Conservation (phyloP, 441 rosid species). For the Populus hybrid region DNA sequence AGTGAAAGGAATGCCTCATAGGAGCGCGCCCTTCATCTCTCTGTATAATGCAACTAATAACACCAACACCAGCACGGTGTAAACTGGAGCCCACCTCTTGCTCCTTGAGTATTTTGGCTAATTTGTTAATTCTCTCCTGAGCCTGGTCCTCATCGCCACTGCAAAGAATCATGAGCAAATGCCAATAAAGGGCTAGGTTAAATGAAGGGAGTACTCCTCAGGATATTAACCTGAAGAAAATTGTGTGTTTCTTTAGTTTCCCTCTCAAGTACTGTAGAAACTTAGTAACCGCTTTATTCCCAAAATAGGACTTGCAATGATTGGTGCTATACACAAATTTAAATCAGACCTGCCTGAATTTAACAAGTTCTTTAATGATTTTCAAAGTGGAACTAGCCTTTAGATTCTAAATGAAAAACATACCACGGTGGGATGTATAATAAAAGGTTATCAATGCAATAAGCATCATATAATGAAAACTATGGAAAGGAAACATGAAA, state of each 20-base stretch:
- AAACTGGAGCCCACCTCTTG: constrained; percentile 75
- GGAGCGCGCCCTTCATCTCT: too few relatives aligned
- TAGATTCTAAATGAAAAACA: not conserved
- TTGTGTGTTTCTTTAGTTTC: not conserved
- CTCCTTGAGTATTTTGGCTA: constrained; percentile 95
- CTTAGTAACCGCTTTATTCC: not conserved
- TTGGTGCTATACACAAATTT: not conserved
- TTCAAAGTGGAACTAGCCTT: not conserved
- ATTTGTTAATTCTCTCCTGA: constrained; percentile 87
- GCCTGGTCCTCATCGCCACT: constrained; percentile 99
- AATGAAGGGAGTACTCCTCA: not conserved
- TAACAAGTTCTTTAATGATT: not conserved
- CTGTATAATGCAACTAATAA: constrained; percentile 93
- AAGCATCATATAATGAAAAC: not conserved
- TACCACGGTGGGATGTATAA: not conserved
- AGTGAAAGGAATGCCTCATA: too few relatives aligned
- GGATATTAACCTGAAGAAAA: not conserved
- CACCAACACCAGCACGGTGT: constrained; percentile 81
- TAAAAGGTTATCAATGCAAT: not conserved
- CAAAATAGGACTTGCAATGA: not conserved
- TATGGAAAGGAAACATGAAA: not conserved
- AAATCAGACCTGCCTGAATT: not conserved
- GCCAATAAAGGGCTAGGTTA: constrained; percentile 15
- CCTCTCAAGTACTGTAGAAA: not conserved
- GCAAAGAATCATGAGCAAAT: constrained; percentile 29